Conservation (phyloP, 208 protist genomes). For the Wallacemonas sp. region DNA sequence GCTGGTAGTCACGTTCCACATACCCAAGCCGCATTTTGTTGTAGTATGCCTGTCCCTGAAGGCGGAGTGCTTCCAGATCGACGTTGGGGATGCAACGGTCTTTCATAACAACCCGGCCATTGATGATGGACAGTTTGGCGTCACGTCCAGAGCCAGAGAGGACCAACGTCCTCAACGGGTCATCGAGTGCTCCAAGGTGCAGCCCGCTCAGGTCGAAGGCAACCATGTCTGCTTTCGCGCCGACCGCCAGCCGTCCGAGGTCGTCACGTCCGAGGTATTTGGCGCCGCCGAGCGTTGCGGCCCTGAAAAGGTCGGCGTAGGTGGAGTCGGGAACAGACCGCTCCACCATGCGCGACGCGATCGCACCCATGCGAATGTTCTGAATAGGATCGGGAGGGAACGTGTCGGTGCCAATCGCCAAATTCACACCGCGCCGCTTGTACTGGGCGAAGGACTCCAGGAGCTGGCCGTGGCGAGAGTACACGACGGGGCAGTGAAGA, state of each 20-base stretch:
- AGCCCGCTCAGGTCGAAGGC: constrained; percentile 10
- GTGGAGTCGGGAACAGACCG: neutral
- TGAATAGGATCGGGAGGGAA: constrained; percentile 10
- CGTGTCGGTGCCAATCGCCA: constrained; percentile 14
- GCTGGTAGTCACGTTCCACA: constrained; percentile 12
- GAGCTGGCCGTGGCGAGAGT: constrained; percentile 1
- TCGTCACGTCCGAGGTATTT: constrained; percentile 12
- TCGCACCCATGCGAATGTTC: constrained; percentile 14
- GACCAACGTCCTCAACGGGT: constrained; percentile 7
- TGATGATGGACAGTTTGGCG: constrained; percentile 15
- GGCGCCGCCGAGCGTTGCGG: constrained; percentile 8
- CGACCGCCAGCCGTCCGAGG: constrained; percentile 6
- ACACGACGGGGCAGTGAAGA: constrained; percentile 10
- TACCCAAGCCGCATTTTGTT: constrained; percentile 13
- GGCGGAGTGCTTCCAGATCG: neutral
- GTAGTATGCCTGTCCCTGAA: constrained; percentile 7
- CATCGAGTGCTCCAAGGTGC: neutral
- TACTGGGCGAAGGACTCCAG: constrained; percentile 12
- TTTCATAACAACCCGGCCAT: constrained; percentile 4
- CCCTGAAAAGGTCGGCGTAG: constrained; percentile 7
- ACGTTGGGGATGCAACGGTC: constrained; percentile 12
- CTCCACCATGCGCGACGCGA: constrained; percentile 15
- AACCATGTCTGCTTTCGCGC: constrained; percentile 12
- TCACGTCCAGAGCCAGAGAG: constrained; percentile 8
- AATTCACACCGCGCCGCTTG: constrained; percentile 1